phyloP scores from a whole-genome alignment of 2,329 filamentous ascomycete genomes.

The Xylaria sp. region DNA sequence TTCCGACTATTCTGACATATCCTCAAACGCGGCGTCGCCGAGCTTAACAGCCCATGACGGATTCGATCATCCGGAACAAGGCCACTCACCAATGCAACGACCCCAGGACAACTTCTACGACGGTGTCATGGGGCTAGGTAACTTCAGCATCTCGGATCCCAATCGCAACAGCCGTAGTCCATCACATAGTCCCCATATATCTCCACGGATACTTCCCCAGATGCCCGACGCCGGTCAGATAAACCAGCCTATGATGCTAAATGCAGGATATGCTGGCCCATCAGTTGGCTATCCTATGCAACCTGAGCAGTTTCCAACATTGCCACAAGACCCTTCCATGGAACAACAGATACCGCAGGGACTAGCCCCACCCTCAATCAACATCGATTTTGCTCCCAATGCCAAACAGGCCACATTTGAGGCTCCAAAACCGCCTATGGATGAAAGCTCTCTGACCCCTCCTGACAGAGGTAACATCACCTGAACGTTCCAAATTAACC shows the following conservation, averaged over 20 bases:
- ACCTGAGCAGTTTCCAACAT: constrained; percentile 64
- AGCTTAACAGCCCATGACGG: constrained; percentile 80
- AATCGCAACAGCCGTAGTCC: constrained; percentile 80
- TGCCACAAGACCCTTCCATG: constrained; percentile 62
- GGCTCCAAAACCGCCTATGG: constrained; percentile 71
- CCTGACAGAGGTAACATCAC: constrained; percentile 72
- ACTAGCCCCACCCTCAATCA: constrained; percentile 87
- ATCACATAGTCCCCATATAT: constrained; percentile 77
- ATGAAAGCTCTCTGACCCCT: constrained; percentile 84
- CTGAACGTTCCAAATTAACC: constrained; percentile 11
- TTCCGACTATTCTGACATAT: constrained; percentile 94
- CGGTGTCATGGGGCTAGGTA: constrained; percentile 79
- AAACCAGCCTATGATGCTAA: constrained; percentile 59
- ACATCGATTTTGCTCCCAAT: constrained; percentile 89
- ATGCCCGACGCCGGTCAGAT: constrained; percentile 64
- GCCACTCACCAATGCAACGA: constrained; percentile 83
- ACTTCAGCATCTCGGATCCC: constrained; percentile 81
- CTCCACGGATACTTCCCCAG: constrained; percentile 68
- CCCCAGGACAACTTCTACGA: constrained; percentile 81
- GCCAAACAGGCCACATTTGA: constrained; percentile 74
- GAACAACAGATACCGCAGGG: constrained; percentile 69
- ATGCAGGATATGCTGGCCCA: constrained; percentile 57
- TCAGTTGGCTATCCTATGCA: constrained; percentile 56
- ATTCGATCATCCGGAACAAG: constrained; percentile 77
- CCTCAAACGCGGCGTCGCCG: constrained; percentile 85